These are phyloP conservation scores for Hanseniaspora thailandica DNA, from an alignment of 805 yeast genomes.

Conservation along the genomic window DNA sequence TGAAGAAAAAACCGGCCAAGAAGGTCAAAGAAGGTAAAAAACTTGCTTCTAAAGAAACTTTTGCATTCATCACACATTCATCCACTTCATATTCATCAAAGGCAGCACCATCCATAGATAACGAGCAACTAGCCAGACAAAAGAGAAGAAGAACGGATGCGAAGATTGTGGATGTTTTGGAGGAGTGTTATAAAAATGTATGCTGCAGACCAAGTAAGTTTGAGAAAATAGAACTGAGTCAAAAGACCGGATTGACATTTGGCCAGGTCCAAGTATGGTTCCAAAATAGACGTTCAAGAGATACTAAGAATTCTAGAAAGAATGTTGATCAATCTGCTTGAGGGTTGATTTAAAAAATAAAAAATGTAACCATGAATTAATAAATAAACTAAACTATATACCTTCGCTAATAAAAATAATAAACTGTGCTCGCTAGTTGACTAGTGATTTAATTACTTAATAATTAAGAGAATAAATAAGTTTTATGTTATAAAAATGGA, in stretches of 20 bases:
- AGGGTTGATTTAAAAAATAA: not conserved
- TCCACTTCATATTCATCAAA: constrained; percentile 68
- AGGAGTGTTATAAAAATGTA: constrained; percentile 63
- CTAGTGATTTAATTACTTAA: too few relatives aligned
- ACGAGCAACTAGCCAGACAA: constrained; percentile 84
- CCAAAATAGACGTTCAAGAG: constrained; percentile 62
- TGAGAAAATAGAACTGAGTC: constrained; percentile 67
- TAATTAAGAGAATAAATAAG: too few relatives aligned
- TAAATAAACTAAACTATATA: not conserved
- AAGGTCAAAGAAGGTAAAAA: not conserved
- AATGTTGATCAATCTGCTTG: not conserved
- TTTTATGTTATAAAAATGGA: too few relatives aligned
- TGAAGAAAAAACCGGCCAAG: not conserved
- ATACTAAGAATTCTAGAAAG: not conserved
- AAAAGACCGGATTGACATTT: constrained; percentile 81
- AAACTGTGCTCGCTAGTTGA: too few relatives aligned
- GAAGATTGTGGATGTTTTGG: constrained; percentile 67
- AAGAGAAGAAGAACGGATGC: constrained; percentile 93
- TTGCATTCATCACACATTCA: constrained; percentile 88
- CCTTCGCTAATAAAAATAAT: too few relatives aligned
- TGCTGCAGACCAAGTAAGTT: constrained; percentile 63
- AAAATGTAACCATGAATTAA: not conserved
- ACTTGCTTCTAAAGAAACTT: constrained; percentile 21
- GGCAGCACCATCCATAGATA: constrained; percentile 77
- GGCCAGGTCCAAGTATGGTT: constrained; percentile 98